Conservation (phyloP, 1,284 basidiomycete genomes). For the Tylopilus sp. region DNA sequence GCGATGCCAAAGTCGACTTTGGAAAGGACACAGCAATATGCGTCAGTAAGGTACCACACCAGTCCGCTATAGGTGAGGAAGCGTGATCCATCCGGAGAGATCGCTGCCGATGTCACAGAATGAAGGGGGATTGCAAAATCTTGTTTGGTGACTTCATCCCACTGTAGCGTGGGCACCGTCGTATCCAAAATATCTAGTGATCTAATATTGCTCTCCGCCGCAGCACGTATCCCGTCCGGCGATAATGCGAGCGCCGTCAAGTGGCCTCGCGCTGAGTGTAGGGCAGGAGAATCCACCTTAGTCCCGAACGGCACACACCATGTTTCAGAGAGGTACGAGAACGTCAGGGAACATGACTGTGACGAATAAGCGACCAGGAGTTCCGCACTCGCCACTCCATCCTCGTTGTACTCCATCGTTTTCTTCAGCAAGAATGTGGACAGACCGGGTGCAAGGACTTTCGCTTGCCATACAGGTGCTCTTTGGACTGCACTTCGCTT, state of each 20-base stretch:
- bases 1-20: slow-evolving; percentile 26
- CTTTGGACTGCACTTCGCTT: too few species aligned
- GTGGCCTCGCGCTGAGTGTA: slow-evolving; percentile 6
- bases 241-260: slow-evolving; percentile 19
- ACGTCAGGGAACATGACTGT: slow-evolving; percentile 16
- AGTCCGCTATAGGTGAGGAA: slow-evolving; percentile 15
- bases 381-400: background rate
- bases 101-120: slow-evolving; percentile 5
- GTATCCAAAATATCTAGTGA: slow-evolving; percentile 23
- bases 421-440: slow-evolving; percentile 17
- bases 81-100: slow-evolving; percentile 23
- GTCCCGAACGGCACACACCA: slow-evolving; percentile 19
- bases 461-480: slow-evolving; percentile 19
- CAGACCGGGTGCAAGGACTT: slow-evolving; percentile 10
- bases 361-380: slow-evolving; percentile 15
- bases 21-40: slow-evolving; percentile 5
- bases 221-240: slow-evolving; percentile 19
- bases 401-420: background rate
- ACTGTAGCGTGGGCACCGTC: slow-evolving; percentile 10
- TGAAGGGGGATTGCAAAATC: slow-evolving; percentile 4
- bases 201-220: slow-evolving; percentile 11
- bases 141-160: slow-evolving; percentile 19
- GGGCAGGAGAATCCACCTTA: slow-evolving; percentile 5
- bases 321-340: slow-evolving; percentile 11
- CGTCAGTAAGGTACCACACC: slow-evolving; percentile 19